Percentiles rank a stretch among this genome's conserved stretches.
These are phyloP conservation scores for Penicillium frequentans DNA, from an alignment of 2,329 filamentous ascomycete genomes.

Conservation along the genomic window DNA sequence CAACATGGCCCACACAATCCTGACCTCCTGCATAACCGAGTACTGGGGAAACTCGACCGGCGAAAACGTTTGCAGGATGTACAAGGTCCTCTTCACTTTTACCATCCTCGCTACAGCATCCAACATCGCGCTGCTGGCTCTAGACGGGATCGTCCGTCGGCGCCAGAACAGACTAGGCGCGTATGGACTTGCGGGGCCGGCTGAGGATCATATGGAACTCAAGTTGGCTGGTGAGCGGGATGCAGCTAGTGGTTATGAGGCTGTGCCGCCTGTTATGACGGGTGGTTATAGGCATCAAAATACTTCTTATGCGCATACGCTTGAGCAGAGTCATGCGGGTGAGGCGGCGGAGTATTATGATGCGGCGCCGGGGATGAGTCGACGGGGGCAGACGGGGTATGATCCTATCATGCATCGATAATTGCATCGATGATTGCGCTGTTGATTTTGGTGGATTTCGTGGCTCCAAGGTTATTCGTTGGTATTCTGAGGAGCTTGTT, in stretches of 20 bases:
- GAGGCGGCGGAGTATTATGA: slow-evolving; percentile 33
- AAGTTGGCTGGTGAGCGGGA: slow-evolving; percentile 33
- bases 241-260: slow-evolving; percentile 12
- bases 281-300: neutral
- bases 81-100: slow-evolving; percentile 63
- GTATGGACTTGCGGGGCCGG: slow-evolving; percentile 44
- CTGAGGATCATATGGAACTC: slow-evolving; percentile 32
- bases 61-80: slow-evolving; percentile 57
- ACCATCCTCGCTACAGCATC: slow-evolving; percentile 48
- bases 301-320: slow-evolving; percentile 5
- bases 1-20: slow-evolving; percentile 55
- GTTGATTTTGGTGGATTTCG: neutral
- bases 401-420: slow-evolving; percentile 34
- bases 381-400: slow-evolving; percentile 36
- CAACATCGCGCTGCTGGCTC: slow-evolving; percentile 47
- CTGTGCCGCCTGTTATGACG: slow-evolving; percentile 3
- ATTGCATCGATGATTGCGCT: slow-evolving; percentile 29
- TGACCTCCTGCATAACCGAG: slow-evolving; percentile 49
- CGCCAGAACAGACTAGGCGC: slow-evolving; percentile 47
- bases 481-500: neutral
- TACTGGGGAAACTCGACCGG: slow-evolving; percentile 58
- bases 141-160: slow-evolving; percentile 53
- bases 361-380: slow-evolving; percentile 22
- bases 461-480: neutral
- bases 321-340: slow-evolving; percentile 24